Percentiles rank a stretch among this genome's conserved stretches.
Conservation (phyloP, 2,329 filamentous ascomycete species). For the Xylaria sp. region DNA sequence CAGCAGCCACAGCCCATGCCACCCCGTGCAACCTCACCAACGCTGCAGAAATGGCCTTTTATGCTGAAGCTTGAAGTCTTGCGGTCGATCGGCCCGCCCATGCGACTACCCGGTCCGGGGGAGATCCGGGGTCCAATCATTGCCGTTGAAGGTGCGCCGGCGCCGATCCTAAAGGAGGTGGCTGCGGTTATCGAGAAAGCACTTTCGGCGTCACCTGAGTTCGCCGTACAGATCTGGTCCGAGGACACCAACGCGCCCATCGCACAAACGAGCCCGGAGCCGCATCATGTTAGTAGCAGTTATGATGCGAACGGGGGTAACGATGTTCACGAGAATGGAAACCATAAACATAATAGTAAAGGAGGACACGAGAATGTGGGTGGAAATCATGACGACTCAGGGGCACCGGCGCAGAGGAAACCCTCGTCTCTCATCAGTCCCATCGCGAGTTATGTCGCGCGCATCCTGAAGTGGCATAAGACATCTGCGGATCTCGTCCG, state of each 20-base stretch:
- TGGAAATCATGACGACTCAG: not conserved
- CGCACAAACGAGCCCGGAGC: constrained; percentile 19
- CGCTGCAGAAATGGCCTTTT: constrained; percentile 53
- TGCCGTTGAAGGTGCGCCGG: constrained; percentile 70
- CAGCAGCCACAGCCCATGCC: constrained; percentile 13
- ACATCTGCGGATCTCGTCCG: constrained; percentile 65
- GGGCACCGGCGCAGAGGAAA: constrained; percentile 1
- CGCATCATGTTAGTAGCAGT: constrained; percentile 4
- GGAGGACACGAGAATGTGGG: constrained; percentile 1
- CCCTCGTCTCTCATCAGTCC: constrained; percentile 33
- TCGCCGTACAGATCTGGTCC: constrained; percentile 44
- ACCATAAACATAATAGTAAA: constrained; percentile 1
- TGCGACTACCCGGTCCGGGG: constrained; percentile 39
- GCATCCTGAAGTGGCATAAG: constrained; percentile 68
- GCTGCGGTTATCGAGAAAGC: constrained; percentile 61
- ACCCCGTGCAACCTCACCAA: not conserved
- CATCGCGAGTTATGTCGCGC: constrained; percentile 58
- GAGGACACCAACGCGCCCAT: constrained; percentile 29
- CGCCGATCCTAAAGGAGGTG: constrained; percentile 46
- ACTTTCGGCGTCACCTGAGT: constrained; percentile 43
- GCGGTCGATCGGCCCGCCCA: constrained; percentile 66
- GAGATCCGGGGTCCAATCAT: constrained; percentile 70
- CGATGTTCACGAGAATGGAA: not conserved
- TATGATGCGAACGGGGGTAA: not conserved
- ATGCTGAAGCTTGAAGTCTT: constrained; percentile 72